Evolutionary conservation across 78 protist genomes (phyloP), one percentile per base, ranked within the genome.

Genomic region (Ministeria vibrans): DNA sequence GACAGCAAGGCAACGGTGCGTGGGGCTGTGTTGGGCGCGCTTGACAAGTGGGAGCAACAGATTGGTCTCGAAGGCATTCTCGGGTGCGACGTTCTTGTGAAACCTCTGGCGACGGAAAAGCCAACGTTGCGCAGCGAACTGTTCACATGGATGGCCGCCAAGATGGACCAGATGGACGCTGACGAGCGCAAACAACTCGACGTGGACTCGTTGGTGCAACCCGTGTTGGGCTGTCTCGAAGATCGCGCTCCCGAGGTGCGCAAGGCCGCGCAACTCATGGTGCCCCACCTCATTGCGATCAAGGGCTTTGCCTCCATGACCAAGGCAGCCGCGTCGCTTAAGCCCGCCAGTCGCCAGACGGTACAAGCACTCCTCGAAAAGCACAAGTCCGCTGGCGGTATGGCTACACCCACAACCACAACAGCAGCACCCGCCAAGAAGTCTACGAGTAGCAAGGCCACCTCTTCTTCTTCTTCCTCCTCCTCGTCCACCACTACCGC

Each of bases 181-280:
- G 4, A 11, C 1, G 74, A 1, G 2, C 32, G 34, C 51, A n/a
- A 36, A 6, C 20, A 9, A 36, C 28, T 11, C 11, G 61, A 45
- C 39, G 51, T 68, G 53, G 28, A 3, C 45, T 2, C 9, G 41
- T 39, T 71, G 27, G 69, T 75, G n/a, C 6, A 55, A 9, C 78
- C 78, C 63, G 23, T 36, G 27, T 0, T 75, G 28, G 28, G 32
- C 30, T 49, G 43, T 18, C 46, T 75, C 30, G 45, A 53, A 38
- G 68, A 75, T 28, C 49, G 68, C 23, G 38, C 38, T 4, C 44
- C 18, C 32, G 64, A 23, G 18, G 79, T 75, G 69, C 79, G 79
- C 38, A 4, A 55, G 28, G n/a, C 43, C n/a, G 68, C 79, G 30
- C 59, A 53, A 13, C 15, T 15, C 28, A 1, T 55, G 1, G 27